These are phyloP conservation scores for Psidium friedrichsthalianum DNA, from an alignment of 345 rosid genomes.

Conservation along the genomic window DNA sequence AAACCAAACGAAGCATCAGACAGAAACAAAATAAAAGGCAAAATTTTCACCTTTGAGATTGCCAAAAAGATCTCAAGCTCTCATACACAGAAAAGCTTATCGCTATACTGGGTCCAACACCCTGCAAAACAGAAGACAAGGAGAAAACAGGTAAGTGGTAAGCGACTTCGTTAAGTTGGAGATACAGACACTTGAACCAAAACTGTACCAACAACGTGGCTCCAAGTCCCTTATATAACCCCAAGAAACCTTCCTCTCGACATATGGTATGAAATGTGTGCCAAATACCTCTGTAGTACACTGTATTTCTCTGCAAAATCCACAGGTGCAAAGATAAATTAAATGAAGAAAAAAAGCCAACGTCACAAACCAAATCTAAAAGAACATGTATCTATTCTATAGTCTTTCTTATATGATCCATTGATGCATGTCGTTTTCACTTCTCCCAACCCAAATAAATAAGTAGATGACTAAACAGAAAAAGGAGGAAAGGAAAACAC, in stretches of 20 bases:
- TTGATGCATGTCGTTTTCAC: not conserved
- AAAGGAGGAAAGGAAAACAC: not conserved
- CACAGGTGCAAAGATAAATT: not conserved
- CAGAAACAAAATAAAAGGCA: not conserved
- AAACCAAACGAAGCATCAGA: not conserved
- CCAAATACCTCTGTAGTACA: slow-evolving; percentile 74
- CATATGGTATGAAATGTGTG: slow-evolving; percentile 71
- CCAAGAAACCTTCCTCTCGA: slow-evolving; percentile 75
- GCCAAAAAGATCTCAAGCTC: slow-evolving; percentile 60
- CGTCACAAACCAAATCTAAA: not conserved
- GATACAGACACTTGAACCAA: not conserved
- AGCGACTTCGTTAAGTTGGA: not conserved
- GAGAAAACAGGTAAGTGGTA: not conserved
- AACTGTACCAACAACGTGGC: slow-evolving; percentile 72
- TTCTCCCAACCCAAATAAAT: not conserved
- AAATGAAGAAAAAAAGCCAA: not conserved
- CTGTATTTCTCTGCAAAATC: slow-evolving; percentile 50
- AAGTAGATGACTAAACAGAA: not conserved
- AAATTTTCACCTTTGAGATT: slow-evolving; percentile 42
- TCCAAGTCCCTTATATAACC: slow-evolving; percentile 96
- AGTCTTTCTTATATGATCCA: not conserved
- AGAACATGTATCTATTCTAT: not conserved
- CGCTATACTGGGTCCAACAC: slow-evolving; percentile 92
- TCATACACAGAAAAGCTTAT: slow-evolving; percentile 81
- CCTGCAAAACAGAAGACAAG: slow-evolving; percentile 26